Base-by-base conservation (phyloP, 1,139 yeast species). In the Fermentozyma sake region DNA sequence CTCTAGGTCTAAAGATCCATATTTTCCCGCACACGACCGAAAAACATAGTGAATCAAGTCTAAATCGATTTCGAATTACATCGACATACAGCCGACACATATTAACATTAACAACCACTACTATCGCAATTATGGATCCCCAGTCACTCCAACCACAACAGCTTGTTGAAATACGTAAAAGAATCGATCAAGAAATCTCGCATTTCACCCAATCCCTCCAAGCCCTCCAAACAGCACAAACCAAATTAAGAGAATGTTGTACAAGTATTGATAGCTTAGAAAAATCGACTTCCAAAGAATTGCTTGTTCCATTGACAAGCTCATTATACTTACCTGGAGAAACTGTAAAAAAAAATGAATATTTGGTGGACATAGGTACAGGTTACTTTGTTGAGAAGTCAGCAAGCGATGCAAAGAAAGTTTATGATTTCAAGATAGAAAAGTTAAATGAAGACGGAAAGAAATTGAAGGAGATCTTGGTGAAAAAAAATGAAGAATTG, bases 341-440 rank as follows among this genome's bases (percentile, higher is more conserved):
- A 35, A 68, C 74, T 32, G 67, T 68, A 26, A 73, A 79, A 37
- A 72, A 72, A 24, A 72, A 79, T 37, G 76, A 70, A 33, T 91
- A 81, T 45, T 68, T 91, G 57, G 96, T 93, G 11, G 99, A 91
- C 50, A 80, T 91, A 22, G 99, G 99, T 18, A 91, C 98, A 0
- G 97, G 97, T 2, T 91, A 91, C 55, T 91, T 74, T 50, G 93
- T 87, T 16, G 96, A 86, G 45, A 93, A 91, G 58, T 58, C 58
- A 33, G 72, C 76, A 0, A 62, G 59, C 5, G 89, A 84, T 25
- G 84, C 96, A 3, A 64, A 74, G 40, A 58, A 58, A 31, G 94
- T 87, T 45, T 91, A 86, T 53, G 74, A 79, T 34, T 68, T 67
- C 32, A 86, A 93, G 58, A 75, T 87, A 29, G 64, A 63, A 15